Percentiles rank a stretch among this genome's conserved stretches.
phyloP scores from a whole-genome alignment of 148 eudicot species.

The Suaeda aralocaspica region DNA sequence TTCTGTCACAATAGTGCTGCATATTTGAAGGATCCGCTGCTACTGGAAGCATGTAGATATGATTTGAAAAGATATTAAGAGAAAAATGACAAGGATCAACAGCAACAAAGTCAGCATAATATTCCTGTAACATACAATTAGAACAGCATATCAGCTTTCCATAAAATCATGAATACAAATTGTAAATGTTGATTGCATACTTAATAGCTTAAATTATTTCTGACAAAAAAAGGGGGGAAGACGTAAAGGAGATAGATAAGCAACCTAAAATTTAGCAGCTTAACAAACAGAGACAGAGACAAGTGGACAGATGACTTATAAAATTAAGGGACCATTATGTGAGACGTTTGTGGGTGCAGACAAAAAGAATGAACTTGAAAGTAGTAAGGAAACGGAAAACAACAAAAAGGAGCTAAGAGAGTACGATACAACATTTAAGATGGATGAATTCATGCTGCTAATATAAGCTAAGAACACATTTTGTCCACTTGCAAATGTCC shows the following conservation, averaged over 20 bases:
- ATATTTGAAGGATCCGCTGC: conserved; percentile 71
- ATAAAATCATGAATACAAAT: not conserved
- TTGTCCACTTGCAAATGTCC: not conserved
- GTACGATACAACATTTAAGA: too few relatives aligned
- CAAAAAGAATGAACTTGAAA: too few relatives aligned
- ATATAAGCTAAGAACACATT: not conserved
- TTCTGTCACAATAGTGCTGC: conserved; percentile 78
- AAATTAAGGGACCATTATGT: too few relatives aligned
- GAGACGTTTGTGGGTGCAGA: too few relatives aligned
- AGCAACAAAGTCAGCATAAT: conserved; percentile 89
- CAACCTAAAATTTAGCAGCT: not conserved
- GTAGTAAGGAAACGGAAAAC: too few relatives aligned
- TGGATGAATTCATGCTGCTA: too few relatives aligned
- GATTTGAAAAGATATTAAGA: conserved; percentile 64
- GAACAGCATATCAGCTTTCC: conserved; percentile 11
- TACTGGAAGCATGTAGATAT: conserved; percentile 93
- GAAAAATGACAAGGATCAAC: conserved; percentile 79
- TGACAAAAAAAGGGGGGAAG: not conserved
- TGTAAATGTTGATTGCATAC: not conserved
- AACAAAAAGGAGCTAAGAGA: too few relatives aligned
- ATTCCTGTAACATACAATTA: conserved; percentile 56
- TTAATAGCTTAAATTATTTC: not conserved
- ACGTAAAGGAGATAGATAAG: not conserved
- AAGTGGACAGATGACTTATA: too few relatives aligned
- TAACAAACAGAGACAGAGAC: too few relatives aligned